Evolutionary conservation across 352 stramenopile genomes (phyloP), one percentile per base, ranked within the genome.

Genomic region (Pythium brachiatum): DNA sequence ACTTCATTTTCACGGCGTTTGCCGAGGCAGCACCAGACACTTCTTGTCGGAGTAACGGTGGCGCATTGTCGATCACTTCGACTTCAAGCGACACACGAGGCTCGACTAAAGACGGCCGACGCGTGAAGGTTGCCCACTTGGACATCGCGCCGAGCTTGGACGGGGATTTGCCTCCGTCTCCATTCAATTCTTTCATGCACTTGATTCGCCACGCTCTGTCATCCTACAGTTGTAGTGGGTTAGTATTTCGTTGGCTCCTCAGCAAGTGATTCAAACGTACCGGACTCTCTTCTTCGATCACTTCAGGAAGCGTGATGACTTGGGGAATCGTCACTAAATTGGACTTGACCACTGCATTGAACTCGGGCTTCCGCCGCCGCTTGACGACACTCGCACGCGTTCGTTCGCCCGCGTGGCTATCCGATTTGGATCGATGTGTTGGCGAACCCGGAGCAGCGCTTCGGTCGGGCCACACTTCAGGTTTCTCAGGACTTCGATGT

Each of bases 401-500:
- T 18, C 57, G 57, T 7, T 72, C 69, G 0, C n/a, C 32, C 1
- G 39, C 56, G 12, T 46, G 27, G 41, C 56, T 64, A 5, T 61
- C 55, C 5, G 51, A n/a, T 53, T 53, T 25, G 3, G 20, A 47
- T 20, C 57, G 48, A 29, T 69, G 36, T 5, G 31, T 52, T 29
- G 60, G 53, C 4, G 51, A 53, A 4, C 21, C 20, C 54, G 34
- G 13, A 21, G n/a, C 16, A 20, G 43, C 7, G 36, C 32, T 43
- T 15, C 50, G 7, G 44, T 62, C 53, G 20, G 16, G 20, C 56
- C 27, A n/a, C 52, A 39, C 20, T 15, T 39, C 5, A 18, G 23
- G 20, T 51, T 80, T 78, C 3, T 76, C 74, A 0, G 65, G 69
- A 9, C 67, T 73, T 53, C 69, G 76, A 12, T 60, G 64, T 0